phyloP scores from a whole-genome alignment of 2,329 filamentous ascomycete genomes.

The Trichoderma breve region DNA sequence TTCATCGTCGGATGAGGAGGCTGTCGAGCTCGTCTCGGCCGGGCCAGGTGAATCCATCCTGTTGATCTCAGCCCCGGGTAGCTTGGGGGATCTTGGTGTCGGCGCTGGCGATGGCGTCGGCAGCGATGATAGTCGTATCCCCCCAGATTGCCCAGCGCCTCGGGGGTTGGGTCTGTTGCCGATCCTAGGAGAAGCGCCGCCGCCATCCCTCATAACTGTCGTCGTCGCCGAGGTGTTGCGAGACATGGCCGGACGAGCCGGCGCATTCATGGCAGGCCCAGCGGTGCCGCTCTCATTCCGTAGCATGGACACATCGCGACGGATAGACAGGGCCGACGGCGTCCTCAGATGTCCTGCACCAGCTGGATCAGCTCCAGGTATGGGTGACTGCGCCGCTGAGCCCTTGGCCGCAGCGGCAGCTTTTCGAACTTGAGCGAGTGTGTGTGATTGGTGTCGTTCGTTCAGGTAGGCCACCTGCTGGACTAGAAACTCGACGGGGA shows the following conservation, averaged over 20 bases:
- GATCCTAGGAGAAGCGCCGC: slow-evolving; percentile 33
- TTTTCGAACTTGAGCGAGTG: slow-evolving; percentile 85
- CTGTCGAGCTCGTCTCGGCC: slow-evolving; percentile 38
- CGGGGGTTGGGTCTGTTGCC: slow-evolving; percentile 26
- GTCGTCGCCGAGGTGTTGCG: slow-evolving; percentile 50
- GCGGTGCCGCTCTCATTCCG: slow-evolving; percentile 46
- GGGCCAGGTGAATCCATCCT: slow-evolving; percentile 36
- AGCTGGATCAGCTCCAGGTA: slow-evolving; percentile 49
- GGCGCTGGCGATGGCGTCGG: slow-evolving; percentile 35
- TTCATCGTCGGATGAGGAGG: slow-evolving; percentile 48
- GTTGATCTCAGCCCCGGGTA: slow-evolving; percentile 24
- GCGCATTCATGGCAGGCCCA: slow-evolving; percentile 44
- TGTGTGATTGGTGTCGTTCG: slow-evolving; percentile 84
- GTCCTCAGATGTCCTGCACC: slow-evolving; percentile 41
- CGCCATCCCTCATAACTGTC: slow-evolving; percentile 39
- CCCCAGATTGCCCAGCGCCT: slow-evolving; percentile 30
- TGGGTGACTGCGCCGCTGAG: slow-evolving; percentile 56
- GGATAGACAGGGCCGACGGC: slow-evolving; percentile 55
- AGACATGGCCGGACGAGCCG: slow-evolving; percentile 45
- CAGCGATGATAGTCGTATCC: slow-evolving; percentile 46
- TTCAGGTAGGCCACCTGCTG: slow-evolving; percentile 94
- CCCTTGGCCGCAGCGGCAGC: slow-evolving; percentile 57
- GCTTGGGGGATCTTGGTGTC: slow-evolving; percentile 28
- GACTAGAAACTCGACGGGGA: slow-evolving; percentile 82
- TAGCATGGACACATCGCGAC: slow-evolving; percentile 55